A percentile compares a stretch with the other conserved stretches of the same genome.
Evolutionary conservation across 805 yeast genomes (phyloP).

Genomic region (Wickerhamomyces hampshirensis): DNA sequence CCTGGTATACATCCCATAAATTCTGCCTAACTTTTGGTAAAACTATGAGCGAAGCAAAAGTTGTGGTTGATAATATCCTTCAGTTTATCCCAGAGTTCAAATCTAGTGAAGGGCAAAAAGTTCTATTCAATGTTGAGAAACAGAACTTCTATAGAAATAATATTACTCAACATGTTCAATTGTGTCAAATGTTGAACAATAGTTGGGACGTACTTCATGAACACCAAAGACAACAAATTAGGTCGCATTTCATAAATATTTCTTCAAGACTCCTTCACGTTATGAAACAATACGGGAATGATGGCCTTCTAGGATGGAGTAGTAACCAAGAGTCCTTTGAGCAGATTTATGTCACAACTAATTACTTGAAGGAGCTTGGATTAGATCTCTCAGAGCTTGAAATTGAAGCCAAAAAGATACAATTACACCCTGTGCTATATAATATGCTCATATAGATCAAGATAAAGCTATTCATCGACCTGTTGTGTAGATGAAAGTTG

Average conservation of each 20-base stretch:
- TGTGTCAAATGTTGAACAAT: conserved; percentile 18
- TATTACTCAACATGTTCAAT: conserved; percentile 26
- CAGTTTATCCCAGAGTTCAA: conserved; percentile 16
- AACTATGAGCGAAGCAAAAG: conserved; percentile 3
- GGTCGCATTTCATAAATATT: conserved; percentile 1
- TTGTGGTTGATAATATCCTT: conserved; percentile 14
- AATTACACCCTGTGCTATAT: conserved; percentile 8
- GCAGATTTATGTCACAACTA: conserved; percentile 4
- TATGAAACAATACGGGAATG: conserved; percentile 6
- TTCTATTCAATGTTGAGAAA: conserved; percentile 62
- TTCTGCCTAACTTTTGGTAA: conserved; percentile 18
- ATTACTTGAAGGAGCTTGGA: conserved; percentile 2
- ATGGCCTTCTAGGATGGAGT: conserved; percentile 21
- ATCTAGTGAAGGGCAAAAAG: conserved; percentile 23
- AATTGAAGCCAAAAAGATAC: background rate
- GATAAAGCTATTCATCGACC: background rate
- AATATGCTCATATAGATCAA: too few species aligned
- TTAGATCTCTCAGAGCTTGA: background rate
- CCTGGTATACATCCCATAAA: conserved; percentile 28
- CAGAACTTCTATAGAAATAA: conserved; percentile 61
- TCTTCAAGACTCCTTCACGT: background rate
- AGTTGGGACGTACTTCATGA: conserved; percentile 3
- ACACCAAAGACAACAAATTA: conserved; percentile 1
- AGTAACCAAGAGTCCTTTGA: conserved; percentile 19
- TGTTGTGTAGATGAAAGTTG: too few species aligned